phyloP scores from a whole-genome alignment of 1,284 basidiomycete species.

The Sporisorium reilianum region DNA sequence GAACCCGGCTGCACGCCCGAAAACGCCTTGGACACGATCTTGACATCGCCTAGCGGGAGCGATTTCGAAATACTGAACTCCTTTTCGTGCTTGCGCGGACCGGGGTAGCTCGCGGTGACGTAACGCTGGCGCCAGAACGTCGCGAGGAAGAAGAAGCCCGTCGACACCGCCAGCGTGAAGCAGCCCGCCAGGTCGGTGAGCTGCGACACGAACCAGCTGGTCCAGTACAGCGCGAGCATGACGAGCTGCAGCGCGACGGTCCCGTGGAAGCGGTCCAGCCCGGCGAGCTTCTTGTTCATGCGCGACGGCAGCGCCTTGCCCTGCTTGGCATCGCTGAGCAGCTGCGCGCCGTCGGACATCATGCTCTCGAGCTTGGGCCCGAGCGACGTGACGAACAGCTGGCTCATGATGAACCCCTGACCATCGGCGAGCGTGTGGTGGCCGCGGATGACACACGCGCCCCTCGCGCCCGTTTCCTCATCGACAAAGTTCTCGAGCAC shows the following conservation, averaged over 20 bases:
- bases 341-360: constrained; percentile 53
- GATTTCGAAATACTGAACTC: constrained; percentile 48
- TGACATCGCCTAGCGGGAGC: constrained; percentile 59
- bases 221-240: constrained; percentile 62
- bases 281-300: constrained; percentile 59
- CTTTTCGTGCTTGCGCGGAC: constrained; percentile 50
- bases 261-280: constrained; percentile 54
- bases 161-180: constrained; percentile 42
- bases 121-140: constrained; percentile 61
- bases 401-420: constrained; percentile 65
- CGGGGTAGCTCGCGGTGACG: constrained; percentile 48
- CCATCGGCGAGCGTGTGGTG: constrained; percentile 66
- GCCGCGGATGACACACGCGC: constrained; percentile 60
- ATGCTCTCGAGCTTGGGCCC: constrained; percentile 61
- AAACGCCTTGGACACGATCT: constrained; percentile 65
- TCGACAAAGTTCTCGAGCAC: constrained; percentile 61
- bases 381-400: constrained; percentile 60
- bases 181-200: constrained; percentile 45
- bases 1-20: constrained; percentile 60
- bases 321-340: constrained; percentile 52
- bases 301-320: constrained; percentile 59
- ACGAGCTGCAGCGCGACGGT: constrained; percentile 46
- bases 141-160: constrained; percentile 45
- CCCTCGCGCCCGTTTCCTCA: constrained; percentile 38
- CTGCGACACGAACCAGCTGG: constrained; percentile 24